These are phyloP conservation scores for Hypoxylon perforatum DNA, from an alignment of 495 filamentous ascomycete genomes.

Conservation along the genomic window DNA sequence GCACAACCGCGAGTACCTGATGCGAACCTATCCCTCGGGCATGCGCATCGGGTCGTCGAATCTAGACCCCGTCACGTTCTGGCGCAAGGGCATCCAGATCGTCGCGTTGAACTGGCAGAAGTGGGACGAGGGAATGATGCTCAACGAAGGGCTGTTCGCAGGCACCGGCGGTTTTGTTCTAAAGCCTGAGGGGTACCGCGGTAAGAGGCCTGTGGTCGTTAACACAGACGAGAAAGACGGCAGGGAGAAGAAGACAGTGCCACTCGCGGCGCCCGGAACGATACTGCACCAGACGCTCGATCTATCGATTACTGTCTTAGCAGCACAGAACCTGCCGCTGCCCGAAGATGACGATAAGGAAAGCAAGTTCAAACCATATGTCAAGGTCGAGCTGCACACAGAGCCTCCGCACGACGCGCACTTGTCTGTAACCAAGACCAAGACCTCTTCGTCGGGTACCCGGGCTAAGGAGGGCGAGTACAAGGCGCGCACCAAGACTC, in stretches of 20 bases:
- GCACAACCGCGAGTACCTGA: constrained; percentile 85
- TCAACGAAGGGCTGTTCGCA: constrained; percentile 92
- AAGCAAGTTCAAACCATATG: constrained; percentile 76
- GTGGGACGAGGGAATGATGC: constrained; percentile 92
- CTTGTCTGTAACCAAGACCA: constrained; percentile 15
- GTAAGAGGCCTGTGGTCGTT: constrained; percentile 25
- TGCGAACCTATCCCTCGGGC: constrained; percentile 89
- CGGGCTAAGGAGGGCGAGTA: constrained; percentile 69
- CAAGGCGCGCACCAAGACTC: constrained; percentile 73
- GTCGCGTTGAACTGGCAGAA: constrained; percentile 96
- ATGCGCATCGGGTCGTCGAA: constrained; percentile 86
- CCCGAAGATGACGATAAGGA: constrained; percentile 64
- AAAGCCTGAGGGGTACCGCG: constrained; percentile 72
- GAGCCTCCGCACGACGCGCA: constrained; percentile 67
- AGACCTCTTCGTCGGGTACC: constrained; percentile 18
- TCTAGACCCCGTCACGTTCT: constrained; percentile 83
- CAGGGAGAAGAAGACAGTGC: constrained; percentile 6
- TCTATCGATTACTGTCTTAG: constrained; percentile 64
- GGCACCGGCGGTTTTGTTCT: constrained; percentile 84
- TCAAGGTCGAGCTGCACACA: constrained; percentile 85
- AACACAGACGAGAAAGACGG: background rate
- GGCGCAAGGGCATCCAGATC: constrained; percentile 90
- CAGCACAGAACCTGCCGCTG: constrained; percentile 67
- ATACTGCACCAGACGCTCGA: constrained; percentile 61
- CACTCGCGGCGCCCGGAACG: constrained; percentile 42